Percentiles rank a stretch among this genome's conserved stretches.
Conservation (phyloP, 176 grass and related monocot species). For the Lolium rigidum region DNA sequence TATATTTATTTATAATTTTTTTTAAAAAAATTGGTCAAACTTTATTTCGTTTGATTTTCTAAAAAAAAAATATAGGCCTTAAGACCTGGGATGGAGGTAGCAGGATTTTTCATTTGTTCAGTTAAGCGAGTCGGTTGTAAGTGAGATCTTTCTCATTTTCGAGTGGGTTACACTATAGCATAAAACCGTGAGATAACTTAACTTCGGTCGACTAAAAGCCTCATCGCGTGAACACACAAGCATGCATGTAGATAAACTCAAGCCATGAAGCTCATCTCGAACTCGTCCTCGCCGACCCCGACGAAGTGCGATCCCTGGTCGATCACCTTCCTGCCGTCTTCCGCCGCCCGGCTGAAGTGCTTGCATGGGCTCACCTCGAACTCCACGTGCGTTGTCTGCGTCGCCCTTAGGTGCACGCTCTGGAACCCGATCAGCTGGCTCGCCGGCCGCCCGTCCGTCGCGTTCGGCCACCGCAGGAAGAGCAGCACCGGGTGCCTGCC, state of each 20-base stretch:
- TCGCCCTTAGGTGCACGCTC: slow-evolving; percentile 63
- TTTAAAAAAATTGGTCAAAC: too few relatives aligned
- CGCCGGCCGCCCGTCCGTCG: slow-evolving; percentile 55
- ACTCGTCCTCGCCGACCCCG: slow-evolving; percentile 64
- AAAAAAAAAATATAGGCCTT: too few relatives aligned
- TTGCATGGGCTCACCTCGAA: slow-evolving; percentile 80
- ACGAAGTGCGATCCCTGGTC: slow-evolving; percentile 79
- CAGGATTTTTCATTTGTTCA: too few relatives aligned
- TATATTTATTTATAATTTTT: too few relatives aligned
- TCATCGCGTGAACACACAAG: not conserved
- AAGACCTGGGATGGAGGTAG: too few relatives aligned
- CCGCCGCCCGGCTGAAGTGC: slow-evolving; percentile 67
- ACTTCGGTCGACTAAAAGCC: not conserved
- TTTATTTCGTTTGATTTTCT: too few relatives aligned
- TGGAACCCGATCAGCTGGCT: slow-evolving; percentile 76
- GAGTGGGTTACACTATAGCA: too few relatives aligned
- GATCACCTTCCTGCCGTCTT: slow-evolving; percentile 77
- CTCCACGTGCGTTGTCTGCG: slow-evolving; percentile 58
- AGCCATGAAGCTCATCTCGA: slow-evolving; percentile 70
- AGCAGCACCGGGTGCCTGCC: slow-evolving; percentile 72
- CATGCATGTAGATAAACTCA: slow-evolving; percentile 10
- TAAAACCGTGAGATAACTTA: too few relatives aligned
- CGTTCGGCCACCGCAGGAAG: slow-evolving; percentile 80
- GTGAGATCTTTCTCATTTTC: too few relatives aligned
- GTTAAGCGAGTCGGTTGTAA: too few relatives aligned